Conservation (phyloP, 2,329 filamentous ascomycete genomes). For the Tetracladium maxilliforme region DNA sequence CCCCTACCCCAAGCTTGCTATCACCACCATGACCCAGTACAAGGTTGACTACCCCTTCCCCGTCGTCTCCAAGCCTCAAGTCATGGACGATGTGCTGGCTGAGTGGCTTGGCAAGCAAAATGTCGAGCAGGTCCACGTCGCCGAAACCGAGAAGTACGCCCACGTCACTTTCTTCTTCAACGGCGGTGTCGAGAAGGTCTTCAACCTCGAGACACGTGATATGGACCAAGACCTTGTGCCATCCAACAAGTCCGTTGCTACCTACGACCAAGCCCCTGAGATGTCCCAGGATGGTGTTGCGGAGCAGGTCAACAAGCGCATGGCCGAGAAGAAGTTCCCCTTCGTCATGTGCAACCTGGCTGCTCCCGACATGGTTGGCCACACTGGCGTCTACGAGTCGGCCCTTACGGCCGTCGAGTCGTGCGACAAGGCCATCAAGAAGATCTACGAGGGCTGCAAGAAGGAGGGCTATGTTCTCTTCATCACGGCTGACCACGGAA, state of each 20-base stretch:
- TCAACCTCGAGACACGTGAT: constrained; percentile 81
- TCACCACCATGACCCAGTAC: constrained; percentile 98
- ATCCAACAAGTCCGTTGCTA: constrained; percentile 79
- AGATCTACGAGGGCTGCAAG: constrained; percentile 88
- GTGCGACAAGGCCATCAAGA: constrained; percentile 87
- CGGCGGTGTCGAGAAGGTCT: constrained; percentile 93
- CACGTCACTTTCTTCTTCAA: constrained; percentile 99
- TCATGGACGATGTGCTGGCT: constrained; percentile 95
- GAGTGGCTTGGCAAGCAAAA: constrained; percentile 89
- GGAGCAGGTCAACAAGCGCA: constrained; percentile 76
- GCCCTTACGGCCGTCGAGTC: constrained; percentile 72
- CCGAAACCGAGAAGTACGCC: constrained; percentile 98
- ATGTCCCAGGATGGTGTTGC: constrained; percentile 92
- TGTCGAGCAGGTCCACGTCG: constrained; percentile 87
- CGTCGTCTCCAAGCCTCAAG: constrained; percentile 84
- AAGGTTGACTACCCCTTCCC: constrained; percentile 90
- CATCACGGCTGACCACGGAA: constrained; percentile 90
- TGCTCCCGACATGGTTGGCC: constrained; percentile 97
- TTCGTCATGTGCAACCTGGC: constrained; percentile 99
- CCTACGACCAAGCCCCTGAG: constrained; percentile 87
- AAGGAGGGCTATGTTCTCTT: constrained; percentile 86
- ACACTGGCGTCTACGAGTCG: constrained; percentile 94
- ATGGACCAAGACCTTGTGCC: constrained; percentile 66
- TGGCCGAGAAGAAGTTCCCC: constrained; percentile 74
- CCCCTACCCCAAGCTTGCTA: constrained; percentile 71